Base-by-base conservation (phyloP, 305 asterid genomes). In the Ilex paraguariensis region DNA sequence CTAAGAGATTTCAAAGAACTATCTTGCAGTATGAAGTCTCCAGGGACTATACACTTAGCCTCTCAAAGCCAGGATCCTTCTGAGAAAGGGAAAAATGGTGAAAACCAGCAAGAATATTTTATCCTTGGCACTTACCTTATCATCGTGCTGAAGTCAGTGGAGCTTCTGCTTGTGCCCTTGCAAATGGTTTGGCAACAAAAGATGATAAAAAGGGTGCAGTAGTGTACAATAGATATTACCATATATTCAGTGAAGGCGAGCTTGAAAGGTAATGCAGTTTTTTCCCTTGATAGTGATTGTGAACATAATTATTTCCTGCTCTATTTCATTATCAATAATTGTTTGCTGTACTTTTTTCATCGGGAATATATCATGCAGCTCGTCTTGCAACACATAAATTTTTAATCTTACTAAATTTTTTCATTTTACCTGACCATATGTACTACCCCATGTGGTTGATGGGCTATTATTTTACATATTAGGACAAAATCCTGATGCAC, bases 71-170 rank as follows among this genome's bases (percentile, higher is more conserved):
- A 56, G 30, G 66, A 71, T 46, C 70, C 69, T 52, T 70, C 76
- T 31, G 54, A 49, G 44, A 60, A 40, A 45, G 79, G 67, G 72
- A 72, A 53, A 14, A 62, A 46, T 31, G 45, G 62, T 60, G 66
- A 56, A 17, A 60, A 66, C 56, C 98, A 88, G 65, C 98, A 92
- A 73, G 98, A 92, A 62, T 92, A 72, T 69, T 89, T 92, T 44
- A 97, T 54, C 98, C 98, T 6, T 92, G 98, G 98, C 97, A 92
- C 72, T 87, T 92, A 55, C 97, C 98, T 62, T 92, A 92, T 77
- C 96, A 92, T 77, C 84, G 91, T 46, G 98, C 90, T 36, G 98
- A 92, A 84, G 87, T 92, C 9, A 80, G 88, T 65, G 98, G 97
- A 56, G 95, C 86, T 59, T 92, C 98, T 46, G 88, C 82, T 11